Evolutionary conservation across 208 protist species (phyloP), one percentile per base, ranked within the genome.

Genomic region (Acanthamoeba lugdunensis): DNA sequence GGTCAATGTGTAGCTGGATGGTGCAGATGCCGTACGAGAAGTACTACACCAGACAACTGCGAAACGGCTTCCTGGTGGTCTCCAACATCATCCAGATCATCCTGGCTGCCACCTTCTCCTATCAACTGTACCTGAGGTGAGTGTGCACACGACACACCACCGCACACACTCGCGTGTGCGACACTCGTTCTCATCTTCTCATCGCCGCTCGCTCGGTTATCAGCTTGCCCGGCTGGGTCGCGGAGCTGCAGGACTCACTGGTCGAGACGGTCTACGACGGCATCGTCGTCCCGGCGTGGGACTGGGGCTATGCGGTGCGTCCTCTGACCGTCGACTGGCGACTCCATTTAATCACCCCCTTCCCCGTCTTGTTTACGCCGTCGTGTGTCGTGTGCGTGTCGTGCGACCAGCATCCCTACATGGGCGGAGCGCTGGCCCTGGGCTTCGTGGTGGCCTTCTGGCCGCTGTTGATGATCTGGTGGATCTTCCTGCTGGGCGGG

Each of bases 381-480:
- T 4, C 18, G 25, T 81, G 16, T 45, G 37, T n/a, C 14, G 14
- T 81, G 7, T 81, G 14, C 45, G 30, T 45, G 2, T 25, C 33
- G 67, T 28, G 5, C 14, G 9, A 11, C 11, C 25, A 81, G 73
- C 73, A 81, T n/a, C 73, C 73, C 73, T 81, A 45, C 30, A 16
- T 81, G 13, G 73, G 23, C 14, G 73, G 28, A 52, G 28, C 30
- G 73, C 30, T 81, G 41, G 73, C 37, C 14, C 16, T 50, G 21
- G 73, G 30, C 30, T 28, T 41, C 18, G 14, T 81, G 13, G 14
- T 81, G 37, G 30, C 41, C 5, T 45, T 81, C 28, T 81, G 73
- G 73, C 73, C 73, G n/a, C 18, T 81, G 73, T 11, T 81, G 14
- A 28, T 81, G 73, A 50, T 81, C 73, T 81, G 73, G 73, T 81